Base-by-base conservation (phyloP, 2,329 filamentous ascomycete genomes). In the Fusarium sublunatum region DNA sequence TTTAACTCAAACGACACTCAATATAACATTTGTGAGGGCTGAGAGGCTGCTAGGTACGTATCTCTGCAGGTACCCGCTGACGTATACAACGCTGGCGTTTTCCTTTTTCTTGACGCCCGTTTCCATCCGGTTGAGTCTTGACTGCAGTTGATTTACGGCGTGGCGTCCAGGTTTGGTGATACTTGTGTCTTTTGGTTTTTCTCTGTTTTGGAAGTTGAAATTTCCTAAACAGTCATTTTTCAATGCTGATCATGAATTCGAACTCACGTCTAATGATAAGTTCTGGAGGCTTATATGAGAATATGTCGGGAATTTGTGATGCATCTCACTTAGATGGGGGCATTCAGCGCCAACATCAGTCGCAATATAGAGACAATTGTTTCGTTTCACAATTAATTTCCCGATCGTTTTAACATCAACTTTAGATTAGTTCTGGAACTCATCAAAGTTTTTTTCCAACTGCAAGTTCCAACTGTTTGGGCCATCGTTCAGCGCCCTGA, bases 1-100 rank as follows among this genome's bases (percentile, higher is more conserved):
- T 68, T 36, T 66, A 68, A 44, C 46, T 57, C 58, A 66, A 63
- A 68, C 65, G 42, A 47, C 28, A 58, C 39, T 44, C 47, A 15
- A 22, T 48, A 54, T 58, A 50, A 45, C 36, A 61, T 19, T 35
- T 55, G 22, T 42, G 55, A 42, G 39, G 22, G n/a, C n/a, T n/a
- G n/a, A n/a, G n/a, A n/a, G n/a, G n/a, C n/a, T n/a, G n/a, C n/a
- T n/a, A n/a, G 39, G 25, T 25, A 19, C 19, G 24, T 39, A 40
- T 12, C 44, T 12, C 39, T 56, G 25, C 26, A 35, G 31, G 24
- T 44, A 42, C 36, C n/a, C 36, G 8, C 45, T 49, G 28, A 56
- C 35, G 38, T 34, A 45, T 13, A 13, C 10, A 8, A 46, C 24
- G 10, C 15, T 24, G 34, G n/a, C 32, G 28, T 44, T 12, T 32